Conservation (phyloP, 768 basidiomycete genomes). For the Tricholoma furcatifolium region DNA sequence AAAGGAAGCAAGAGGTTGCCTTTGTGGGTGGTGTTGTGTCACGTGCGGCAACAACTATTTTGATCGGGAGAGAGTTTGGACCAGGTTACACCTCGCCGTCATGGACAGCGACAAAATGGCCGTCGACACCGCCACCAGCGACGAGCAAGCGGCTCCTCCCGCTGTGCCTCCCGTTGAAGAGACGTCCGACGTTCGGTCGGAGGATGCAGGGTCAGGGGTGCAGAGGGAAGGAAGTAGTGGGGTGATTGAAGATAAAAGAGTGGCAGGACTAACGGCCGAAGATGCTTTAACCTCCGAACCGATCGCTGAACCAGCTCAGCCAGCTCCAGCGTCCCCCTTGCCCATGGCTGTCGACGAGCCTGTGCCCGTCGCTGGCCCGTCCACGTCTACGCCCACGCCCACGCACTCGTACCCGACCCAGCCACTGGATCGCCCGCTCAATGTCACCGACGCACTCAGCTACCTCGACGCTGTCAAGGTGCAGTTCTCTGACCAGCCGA, state of each 20-base stretch:
- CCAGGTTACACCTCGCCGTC: constrained; percentile 6
- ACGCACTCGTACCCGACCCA: constrained; percentile 28
- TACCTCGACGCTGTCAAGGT: constrained; percentile 93
- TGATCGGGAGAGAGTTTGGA: constrained; percentile 8
- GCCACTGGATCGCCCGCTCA: constrained; percentile 63
- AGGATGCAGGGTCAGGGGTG: not conserved
- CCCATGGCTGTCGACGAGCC: constrained; percentile 16
- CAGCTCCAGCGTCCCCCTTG: too few relatives aligned
- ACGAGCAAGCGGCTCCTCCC: not conserved
- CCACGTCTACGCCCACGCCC: constrained; percentile 23
- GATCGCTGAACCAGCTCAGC: constrained; percentile 6
- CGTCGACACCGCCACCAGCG: constrained; percentile 9
- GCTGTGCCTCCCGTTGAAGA: not conserved
- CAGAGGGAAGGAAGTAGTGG: constrained; percentile 9
- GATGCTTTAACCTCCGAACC: constrained; percentile 10
- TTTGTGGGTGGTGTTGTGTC: constrained; percentile 10
- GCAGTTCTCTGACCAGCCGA: constrained; percentile 89
- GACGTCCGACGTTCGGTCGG: not conserved
- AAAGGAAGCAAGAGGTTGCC: too few relatives aligned
- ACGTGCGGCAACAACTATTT: constrained; percentile 11
- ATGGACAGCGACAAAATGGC: constrained; percentile 21
- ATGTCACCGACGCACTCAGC: constrained; percentile 90
- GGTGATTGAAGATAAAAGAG: constrained; percentile 13
- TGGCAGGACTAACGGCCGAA: constrained; percentile 6
- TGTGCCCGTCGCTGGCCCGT: constrained; percentile 10